Evolutionary conservation across 2,329 filamentous ascomycete genomes (phyloP).

Genomic region (Xylaria sp.): DNA sequence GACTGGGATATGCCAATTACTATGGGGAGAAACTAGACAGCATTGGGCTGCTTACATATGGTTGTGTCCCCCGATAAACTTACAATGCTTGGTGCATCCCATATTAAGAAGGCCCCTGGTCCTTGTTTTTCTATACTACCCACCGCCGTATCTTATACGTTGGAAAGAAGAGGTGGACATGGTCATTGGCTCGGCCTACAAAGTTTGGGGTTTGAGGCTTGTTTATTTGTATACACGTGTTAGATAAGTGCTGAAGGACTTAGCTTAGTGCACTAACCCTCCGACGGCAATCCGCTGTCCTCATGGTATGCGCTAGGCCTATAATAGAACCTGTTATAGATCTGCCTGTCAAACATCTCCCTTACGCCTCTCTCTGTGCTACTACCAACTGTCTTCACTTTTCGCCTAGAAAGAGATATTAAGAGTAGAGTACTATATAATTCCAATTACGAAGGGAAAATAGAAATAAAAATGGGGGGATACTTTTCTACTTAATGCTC

Average conservation of each 20-base stretch:
- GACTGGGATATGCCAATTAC: too few species aligned
- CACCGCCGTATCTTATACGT: neutral
- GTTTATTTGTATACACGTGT: neutral
- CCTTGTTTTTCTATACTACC: neutral
- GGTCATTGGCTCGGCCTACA: neutral
- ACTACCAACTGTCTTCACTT: neutral
- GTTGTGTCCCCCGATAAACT: too few species aligned
- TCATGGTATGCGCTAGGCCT: neutral
- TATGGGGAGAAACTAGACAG: too few species aligned
- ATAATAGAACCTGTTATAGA: neutral
- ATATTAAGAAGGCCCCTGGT: neutral
- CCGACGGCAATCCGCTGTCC: too few species aligned
- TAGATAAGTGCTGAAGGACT: neutral
- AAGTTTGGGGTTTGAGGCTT: neutral
- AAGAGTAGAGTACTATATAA: too few species aligned
- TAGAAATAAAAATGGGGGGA: too few species aligned
- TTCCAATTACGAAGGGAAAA: too few species aligned
- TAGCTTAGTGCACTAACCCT: neutral
- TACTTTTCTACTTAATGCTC: too few species aligned
- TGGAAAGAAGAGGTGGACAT: neutral
- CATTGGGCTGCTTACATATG: too few species aligned
- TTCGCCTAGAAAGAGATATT: too few species aligned
- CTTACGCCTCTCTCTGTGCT: neutral
- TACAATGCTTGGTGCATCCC: neutral
- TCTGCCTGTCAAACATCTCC: conserved; percentile 3